Base-by-base conservation (phyloP, 75 land plant genomes). In the Gnetum montanum region DNA sequence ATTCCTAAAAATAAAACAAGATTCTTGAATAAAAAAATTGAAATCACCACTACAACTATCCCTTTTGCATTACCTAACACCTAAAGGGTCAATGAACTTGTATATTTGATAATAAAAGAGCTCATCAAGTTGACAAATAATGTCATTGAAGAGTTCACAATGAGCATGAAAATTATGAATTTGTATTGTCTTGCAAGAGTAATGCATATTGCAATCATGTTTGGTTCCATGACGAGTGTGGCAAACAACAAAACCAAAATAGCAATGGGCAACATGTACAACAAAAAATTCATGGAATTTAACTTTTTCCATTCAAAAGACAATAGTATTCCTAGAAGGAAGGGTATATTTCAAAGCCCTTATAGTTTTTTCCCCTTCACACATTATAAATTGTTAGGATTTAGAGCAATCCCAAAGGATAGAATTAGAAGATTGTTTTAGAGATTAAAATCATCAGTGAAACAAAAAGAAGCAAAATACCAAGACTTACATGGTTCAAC, bases 341-440 rank as follows among this genome's bases (percentile, higher is more conserved):
- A 82, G 52, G 26, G 78, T 76, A 29, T 78, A 64, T 65, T 83
- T 83, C 20, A 78, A 68, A 18, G 82, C 86, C 53, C 82, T 55
- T 20, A 79, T 80, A 63, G 83, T 79, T 31, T 82, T 83, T 3
- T 82, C 79, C 49, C 70, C 61, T 27, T 74, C 37, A 46, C 86
- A 83, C 79, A 83, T 83, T 15, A 83, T 61, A 53, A 82, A 82
- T n/a, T n/a, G n/a, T n/a, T n/a, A n/a, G n/a, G n/a, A n/a, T n/a
- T n/a, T n/a, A n/a, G n/a, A n/a, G n/a, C n/a, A n/a, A n/a, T n/a
- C n/a, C n/a, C n/a, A n/a, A n/a, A n/a, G n/a, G n/a, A n/a, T n/a
- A n/a, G n/a, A n/a, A n/a, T n/a, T n/a, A n/a, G n/a, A n/a, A n/a
- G n/a, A n/a, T n/a, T n/a, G n/a, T n/a, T n/a, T n/a, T n/a, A n/a